Conservation (phyloP, 1,139 yeast genomes). For the Wickerhamomyces sp. region DNA sequence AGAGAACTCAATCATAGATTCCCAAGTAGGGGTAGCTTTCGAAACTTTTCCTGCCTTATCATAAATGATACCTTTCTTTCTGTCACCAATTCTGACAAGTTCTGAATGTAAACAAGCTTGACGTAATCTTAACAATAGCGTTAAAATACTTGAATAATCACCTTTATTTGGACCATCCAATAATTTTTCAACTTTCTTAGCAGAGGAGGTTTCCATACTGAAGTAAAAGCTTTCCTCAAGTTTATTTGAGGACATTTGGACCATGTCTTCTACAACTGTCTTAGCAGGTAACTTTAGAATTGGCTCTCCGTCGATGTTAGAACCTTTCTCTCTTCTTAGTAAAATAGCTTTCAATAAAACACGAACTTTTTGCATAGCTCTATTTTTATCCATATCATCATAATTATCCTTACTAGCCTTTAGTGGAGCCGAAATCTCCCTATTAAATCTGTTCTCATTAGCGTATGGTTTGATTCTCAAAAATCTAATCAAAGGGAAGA, state of each 20-base stretch:
- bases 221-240: conserved; percentile 46
- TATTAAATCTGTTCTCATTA: conserved; percentile 51
- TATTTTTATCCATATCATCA: conserved; percentile 31
- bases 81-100: conserved; percentile 64
- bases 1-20: conserved; percentile 24
- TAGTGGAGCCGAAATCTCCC: conserved; percentile 58
- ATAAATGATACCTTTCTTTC: conserved; percentile 27
- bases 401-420: conserved; percentile 29
- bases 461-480: conserved; percentile 64
- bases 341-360: conserved; percentile 73
- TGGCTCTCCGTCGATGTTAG: conserved; percentile 63
- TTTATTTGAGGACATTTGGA: conserved; percentile 50
- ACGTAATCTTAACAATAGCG: conserved; percentile 71
- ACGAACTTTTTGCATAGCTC: conserved; percentile 60
- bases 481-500: conserved; percentile 73
- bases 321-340: conserved; percentile 72
- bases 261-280: conserved; percentile 40
- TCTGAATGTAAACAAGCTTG: conserved; percentile 89
- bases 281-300: conserved; percentile 69
- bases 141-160: conserved; percentile 58
- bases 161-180: conserved; percentile 31
- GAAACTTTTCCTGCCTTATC: conserved; percentile 21
- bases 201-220: conserved; percentile 55
- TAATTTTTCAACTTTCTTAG: conserved; percentile 41
- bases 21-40: conserved; percentile 10